phyloP scores from a whole-genome alignment of 805 yeast species.

The Nakazawaea laoshanensis region DNA sequence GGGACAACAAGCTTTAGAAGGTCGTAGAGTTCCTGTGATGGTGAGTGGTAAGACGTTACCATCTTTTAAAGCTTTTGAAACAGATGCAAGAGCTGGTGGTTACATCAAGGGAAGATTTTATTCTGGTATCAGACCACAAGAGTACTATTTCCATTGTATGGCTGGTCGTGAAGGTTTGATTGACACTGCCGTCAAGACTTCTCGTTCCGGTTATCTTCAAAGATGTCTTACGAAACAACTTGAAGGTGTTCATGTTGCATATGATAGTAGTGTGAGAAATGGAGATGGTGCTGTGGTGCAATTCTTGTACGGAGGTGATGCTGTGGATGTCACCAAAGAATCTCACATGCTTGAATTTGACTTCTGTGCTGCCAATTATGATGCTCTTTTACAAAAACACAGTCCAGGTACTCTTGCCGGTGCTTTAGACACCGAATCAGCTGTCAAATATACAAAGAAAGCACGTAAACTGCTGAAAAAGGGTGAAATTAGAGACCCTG shows the following conservation, averaged over 20 bases:
- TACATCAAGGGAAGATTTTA: constrained; percentile 94
- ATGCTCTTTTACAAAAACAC: constrained; percentile 77
- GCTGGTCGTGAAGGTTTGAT: constrained; percentile 99
- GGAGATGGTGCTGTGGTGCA: constrained; percentile 90
- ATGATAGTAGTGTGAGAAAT: constrained; percentile 94
- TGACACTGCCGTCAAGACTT: constrained; percentile 98
- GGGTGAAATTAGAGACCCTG: constrained; percentile 73
- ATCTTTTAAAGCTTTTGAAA: constrained; percentile 91
- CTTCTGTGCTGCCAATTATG: constrained; percentile 88
- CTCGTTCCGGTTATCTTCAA: constrained; percentile 96
- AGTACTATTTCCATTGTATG: constrained; percentile 99
- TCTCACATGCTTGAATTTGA: constrained; percentile 89
- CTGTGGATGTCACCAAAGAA: constrained; percentile 89
- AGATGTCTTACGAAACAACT: constrained; percentile 97
- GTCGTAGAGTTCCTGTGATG: constrained; percentile 99
- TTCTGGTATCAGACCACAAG: constrained; percentile 97
- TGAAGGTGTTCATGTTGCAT: constrained; percentile 91
- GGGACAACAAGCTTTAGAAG: constrained; percentile 98
- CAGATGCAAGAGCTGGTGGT: constrained; percentile 98
- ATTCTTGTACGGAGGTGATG: constrained; percentile 96
- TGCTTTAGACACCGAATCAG: constrained; percentile 78
- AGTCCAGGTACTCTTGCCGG: constrained; percentile 68
- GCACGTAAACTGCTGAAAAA: constrained; percentile 64
- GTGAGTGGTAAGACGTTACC: constrained; percentile 97
- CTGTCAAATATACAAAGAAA: constrained; percentile 75